Evolutionary conservation across 1,139 yeast genomes (phyloP).

Genomic region (Lodderomyces beijingensis): DNA sequence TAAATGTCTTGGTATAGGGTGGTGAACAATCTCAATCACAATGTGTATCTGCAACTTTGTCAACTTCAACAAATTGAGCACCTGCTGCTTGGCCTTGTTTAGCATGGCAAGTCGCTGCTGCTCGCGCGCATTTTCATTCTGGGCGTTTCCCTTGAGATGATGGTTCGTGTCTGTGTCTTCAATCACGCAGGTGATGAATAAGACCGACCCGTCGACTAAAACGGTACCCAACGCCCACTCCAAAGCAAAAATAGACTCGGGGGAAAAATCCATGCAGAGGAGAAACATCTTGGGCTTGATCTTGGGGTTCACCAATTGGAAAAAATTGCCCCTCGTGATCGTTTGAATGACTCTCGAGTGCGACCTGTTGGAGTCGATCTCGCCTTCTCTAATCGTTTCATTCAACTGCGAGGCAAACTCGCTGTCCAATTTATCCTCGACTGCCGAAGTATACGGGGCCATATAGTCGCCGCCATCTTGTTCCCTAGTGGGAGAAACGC

Average conservation of each 20-base stretch:
- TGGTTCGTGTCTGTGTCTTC: constrained; percentile 59
- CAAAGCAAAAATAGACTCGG: constrained; percentile 80
- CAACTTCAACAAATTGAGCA: constrained; percentile 55
- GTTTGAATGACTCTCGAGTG: constrained; percentile 63
- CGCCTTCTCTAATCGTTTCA: constrained; percentile 56
- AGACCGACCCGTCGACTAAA: constrained; percentile 76
- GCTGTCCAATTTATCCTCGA: constrained; percentile 64
- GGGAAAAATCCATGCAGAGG: constrained; percentile 77
- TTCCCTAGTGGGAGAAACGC: constrained; percentile 8
- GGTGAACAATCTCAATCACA: constrained; percentile 73
- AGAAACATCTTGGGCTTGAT: constrained; percentile 65
- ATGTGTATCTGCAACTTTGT: constrained; percentile 77
- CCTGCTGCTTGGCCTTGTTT: constrained; percentile 56
- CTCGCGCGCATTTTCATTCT: constrained; percentile 43
- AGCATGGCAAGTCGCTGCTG: constrained; percentile 53
- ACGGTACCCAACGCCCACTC: constrained; percentile 91
- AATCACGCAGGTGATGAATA: constrained; percentile 74
- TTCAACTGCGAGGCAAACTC: constrained; percentile 60
- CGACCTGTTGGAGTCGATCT: constrained; percentile 51
- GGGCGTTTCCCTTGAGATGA: constrained; percentile 38
- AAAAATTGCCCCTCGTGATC: constrained; percentile 66
- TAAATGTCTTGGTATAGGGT: constrained; percentile 84
- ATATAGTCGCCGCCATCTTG: constrained; percentile 30
- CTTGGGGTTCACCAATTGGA: constrained; percentile 48
- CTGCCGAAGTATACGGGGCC: constrained; percentile 69